Base-by-base conservation (phyloP, 2,329 filamentous ascomycete genomes). In the Dryadomyces quercus-mongolicae region DNA sequence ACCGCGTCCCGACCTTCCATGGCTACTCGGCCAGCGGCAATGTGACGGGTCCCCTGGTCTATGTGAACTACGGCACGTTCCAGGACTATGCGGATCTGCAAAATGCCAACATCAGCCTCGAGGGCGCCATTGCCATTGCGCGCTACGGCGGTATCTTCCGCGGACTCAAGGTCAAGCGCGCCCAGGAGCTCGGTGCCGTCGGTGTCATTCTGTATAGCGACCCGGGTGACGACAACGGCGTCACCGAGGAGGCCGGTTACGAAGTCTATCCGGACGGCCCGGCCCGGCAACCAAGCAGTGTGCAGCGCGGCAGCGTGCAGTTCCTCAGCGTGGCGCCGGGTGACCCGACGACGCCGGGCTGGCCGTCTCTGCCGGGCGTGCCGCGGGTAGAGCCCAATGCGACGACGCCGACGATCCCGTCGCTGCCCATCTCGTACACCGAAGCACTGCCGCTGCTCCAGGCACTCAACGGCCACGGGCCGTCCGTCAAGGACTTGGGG, bases 21-120 rank as follows among this genome's bases (percentile, higher is more conserved):
- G 93, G 92, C 53, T 97, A 96, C 68, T 95, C 89, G 4, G 90
- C 90, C 5, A 91, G 77, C 57, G 92, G 92, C 31, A 95, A 97
- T 66, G 92, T 94, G 49, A 96, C 92, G 0, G 89, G 82, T 2
- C 80, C 82, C 15, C 93, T 88, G 60, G 87, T 95, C 36, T 97
- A 85, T 64, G 89, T 88, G 66, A 96, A 96, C 68, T 95, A 93
- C 63, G 92, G 91, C 52, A 93, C 87, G 0, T 94, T 84, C 64
- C 71, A 78, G 59, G 92, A 97, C 65, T 97, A 84, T 60, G 85
- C 93, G 61, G 89, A 95, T 59, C 75, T 97, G 15, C 64, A 85
- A 46, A 76, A 81, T 43, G 85, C 87, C 42, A 88, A 89, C 60
- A 70, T 96, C 55, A 82, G 78, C 55, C 71, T 97, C 44, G 67